Evolutionary conservation across 192 early-diverging fungal species (phyloP), one percentile per base, ranked within the genome.

Genomic region (Chytriomyces sp.): DNA sequence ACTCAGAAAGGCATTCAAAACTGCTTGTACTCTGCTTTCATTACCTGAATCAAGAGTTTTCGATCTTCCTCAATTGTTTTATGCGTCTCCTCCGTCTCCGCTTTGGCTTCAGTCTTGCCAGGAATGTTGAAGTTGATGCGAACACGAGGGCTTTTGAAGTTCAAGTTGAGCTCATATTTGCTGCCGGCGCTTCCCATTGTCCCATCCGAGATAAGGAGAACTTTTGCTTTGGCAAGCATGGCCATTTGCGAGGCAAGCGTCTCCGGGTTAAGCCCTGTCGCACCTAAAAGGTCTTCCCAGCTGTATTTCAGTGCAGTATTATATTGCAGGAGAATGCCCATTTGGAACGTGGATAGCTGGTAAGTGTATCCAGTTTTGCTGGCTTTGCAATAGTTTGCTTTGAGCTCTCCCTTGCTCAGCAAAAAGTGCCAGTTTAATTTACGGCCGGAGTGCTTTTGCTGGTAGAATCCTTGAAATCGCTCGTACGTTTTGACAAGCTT

Each of bases 371-470:
- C 89, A 6, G 89, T 83, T 69, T 94, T 96, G 66, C 79, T 89
- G 13, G 78, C 82, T 78, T 93, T 94, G 46, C 91, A 82, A 80
- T 94, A 96, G 76, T 91, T 93, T n/a, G 95, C 92, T 80, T 95
- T 95, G 60, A 99, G 81, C 79, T 99, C 98, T 23, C 92, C 98
- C 78, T 94, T 94, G 26, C 91, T 92, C 43, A 95, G 80, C 79
- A 96, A 92, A 86, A 95, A 96, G 50, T 97, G 86, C 96, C 96
- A 98, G 82, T 94, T 96, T 67, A 99, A 83, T 79, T 95, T 95
- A 50, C 95, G 91, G 3, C 94, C 94, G 45, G 88, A 90, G 78
- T 96, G 93, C 86, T 97, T 94, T 70, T 88, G 87, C 71, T 94
- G 89, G 81, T 97, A 97, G 78, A 93, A 99, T 45, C 86, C 82